Evolutionary conservation across 2,329 filamentous ascomycete genomes (phyloP).

Genomic region (Penicillium sp.): DNA sequence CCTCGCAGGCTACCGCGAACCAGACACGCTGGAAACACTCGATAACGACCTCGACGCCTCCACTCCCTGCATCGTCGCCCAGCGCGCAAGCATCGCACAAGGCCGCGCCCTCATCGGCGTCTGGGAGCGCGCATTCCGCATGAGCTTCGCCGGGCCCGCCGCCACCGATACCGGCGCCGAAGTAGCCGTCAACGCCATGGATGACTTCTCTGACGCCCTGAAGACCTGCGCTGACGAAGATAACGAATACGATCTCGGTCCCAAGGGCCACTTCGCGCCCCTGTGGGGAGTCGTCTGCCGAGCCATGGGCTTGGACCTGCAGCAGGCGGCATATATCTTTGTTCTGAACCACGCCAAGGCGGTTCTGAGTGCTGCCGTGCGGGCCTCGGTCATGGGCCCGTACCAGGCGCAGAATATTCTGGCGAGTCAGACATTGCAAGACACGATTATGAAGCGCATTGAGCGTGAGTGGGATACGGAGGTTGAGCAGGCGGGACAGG

Average conservation of each 20-base stretch:
- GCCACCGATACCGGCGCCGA: conserved; percentile 14
- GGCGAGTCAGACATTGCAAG: conserved; percentile 55
- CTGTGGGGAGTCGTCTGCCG: conserved; percentile 60
- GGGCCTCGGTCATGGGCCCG: conserved; percentile 65
- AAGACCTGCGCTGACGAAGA: conserved; percentile 33
- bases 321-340: conserved; percentile 62
- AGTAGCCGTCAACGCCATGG: conserved; percentile 34
- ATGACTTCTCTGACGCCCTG: conserved; percentile 41
- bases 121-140: conserved; percentile 59
- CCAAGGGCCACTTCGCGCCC: conserved; percentile 60
- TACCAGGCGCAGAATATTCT: conserved; percentile 64
- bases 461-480: conserved; percentile 49
- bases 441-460: conserved; percentile 54
- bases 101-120: conserved; percentile 60
- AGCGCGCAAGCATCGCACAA: conserved; percentile 62
- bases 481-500: conserved; percentile 60
- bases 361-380: conserved; percentile 62
- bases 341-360: conserved; percentile 66
- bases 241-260: conserved; percentile 34
- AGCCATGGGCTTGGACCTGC: conserved; percentile 54
- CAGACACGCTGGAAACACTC: conserved; percentile 51
- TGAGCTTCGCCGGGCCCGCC: conserved; percentile 29
- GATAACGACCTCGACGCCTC: conserved; percentile 66
- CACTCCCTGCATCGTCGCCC: conserved; percentile 63
- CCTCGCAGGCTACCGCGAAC: conserved; percentile 55